Percentiles rank a stretch among this genome's conserved stretches.
Conservation (phyloP, 2,329 filamentous ascomycete species). For the Claviceps sp. region DNA sequence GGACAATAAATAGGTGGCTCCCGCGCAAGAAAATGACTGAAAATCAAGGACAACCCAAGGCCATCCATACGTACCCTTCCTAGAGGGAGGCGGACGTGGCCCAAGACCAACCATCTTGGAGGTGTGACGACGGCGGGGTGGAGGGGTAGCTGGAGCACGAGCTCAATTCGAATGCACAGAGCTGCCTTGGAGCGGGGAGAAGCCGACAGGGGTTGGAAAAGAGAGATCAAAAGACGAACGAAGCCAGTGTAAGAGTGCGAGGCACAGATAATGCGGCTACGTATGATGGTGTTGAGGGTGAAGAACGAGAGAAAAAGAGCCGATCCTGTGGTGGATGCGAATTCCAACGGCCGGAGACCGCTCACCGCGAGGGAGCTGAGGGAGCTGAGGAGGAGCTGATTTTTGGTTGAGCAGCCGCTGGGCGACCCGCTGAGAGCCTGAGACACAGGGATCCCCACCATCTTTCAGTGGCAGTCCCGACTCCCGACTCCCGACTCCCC, state of each 20-base stretch:
- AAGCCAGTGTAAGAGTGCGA: not conserved
- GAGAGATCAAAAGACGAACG: not conserved
- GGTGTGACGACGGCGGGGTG: constrained; percentile 19
- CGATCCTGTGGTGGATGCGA: not conserved
- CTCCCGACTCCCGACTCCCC: too few relatives aligned
- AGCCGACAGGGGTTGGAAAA: not conserved
- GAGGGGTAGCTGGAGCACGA: constrained; percentile 18
- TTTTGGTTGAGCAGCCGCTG: not conserved
- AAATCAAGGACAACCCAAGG: not conserved
- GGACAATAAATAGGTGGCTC: not conserved
- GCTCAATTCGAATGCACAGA: constrained; percentile 3
- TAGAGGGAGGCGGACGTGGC: constrained; percentile 35
- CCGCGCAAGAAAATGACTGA: not conserved
- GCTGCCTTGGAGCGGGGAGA: not conserved
- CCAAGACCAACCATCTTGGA: constrained; percentile 37
- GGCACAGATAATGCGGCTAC: not conserved
- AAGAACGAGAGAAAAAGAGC: not conserved
- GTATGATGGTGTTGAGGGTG: not conserved
- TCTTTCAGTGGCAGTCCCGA: not conserved
- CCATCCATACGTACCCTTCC: constrained; percentile 50
- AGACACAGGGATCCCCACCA: not conserved
- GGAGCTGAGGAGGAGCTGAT: not conserved
- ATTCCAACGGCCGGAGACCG: not conserved
- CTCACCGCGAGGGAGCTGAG: not conserved
- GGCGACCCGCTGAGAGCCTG: not conserved